Conservation (phyloP, 768 basidiomycete genomes). For the Hygrocybe coccinea region DNA sequence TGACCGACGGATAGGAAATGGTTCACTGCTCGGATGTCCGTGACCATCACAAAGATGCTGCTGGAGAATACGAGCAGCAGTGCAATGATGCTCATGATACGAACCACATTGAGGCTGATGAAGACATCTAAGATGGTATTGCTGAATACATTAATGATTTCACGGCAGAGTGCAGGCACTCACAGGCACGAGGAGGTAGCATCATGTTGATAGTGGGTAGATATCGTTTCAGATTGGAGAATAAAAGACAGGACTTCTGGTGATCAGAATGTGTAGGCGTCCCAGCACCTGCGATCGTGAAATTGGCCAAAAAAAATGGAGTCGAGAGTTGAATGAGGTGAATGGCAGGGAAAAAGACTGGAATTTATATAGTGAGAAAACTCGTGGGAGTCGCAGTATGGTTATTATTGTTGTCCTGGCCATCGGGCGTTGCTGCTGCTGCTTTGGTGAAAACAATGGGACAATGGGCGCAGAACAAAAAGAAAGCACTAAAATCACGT, state of each 20-base stretch:
- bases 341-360: not conserved
- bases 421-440: too few relatives aligned
- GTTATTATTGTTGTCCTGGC: not conserved
- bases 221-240: not conserved
- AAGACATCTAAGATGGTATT: constrained; percentile 44
- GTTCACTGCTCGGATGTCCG: constrained; percentile 74
- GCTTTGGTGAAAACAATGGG: too few relatives aligned
- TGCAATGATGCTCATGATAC: constrained; percentile 72
- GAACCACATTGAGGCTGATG: constrained; percentile 74
- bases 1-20: constrained; percentile 44
- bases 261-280: constrained; percentile 2
- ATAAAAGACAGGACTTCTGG: not conserved
- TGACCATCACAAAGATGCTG: constrained; percentile 68
- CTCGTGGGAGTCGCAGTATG: not conserved
- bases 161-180: constrained; percentile 18
- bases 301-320: not conserved
- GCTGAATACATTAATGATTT: not conserved
- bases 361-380: not conserved
- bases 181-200: constrained; percentile 47
- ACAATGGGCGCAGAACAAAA: too few relatives aligned
- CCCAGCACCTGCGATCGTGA: constrained; percentile 9
- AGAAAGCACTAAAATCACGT: too few relatives aligned
- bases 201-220: constrained; percentile 17
- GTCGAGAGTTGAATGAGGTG: too few relatives aligned
- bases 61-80: constrained; percentile 77